phyloP scores from a whole-genome alignment of 768 basidiomycete genomes.

The Crucibulum laeve region DNA sequence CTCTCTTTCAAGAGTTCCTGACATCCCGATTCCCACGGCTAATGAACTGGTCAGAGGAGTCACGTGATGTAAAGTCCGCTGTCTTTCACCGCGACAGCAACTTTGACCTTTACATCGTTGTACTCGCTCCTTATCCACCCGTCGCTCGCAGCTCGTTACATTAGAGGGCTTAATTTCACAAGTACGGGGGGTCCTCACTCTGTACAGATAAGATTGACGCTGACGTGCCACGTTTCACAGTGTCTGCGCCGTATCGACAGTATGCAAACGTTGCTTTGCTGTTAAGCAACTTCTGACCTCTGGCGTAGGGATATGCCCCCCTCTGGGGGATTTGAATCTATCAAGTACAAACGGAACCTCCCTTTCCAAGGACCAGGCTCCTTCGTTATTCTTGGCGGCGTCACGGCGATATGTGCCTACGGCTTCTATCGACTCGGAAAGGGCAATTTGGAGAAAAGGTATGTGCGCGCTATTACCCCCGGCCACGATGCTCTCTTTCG shows the following conservation, averaged over 20 bases:
- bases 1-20: no score
- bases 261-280: slow-evolving; percentile 32
- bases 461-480: slow-evolving; percentile 27
- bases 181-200: not conserved
- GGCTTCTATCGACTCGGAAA: slow-evolving; percentile 90
- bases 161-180: not conserved
- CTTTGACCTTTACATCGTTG: not conserved
- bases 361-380: slow-evolving; percentile 87
- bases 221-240: slow-evolving; percentile 23
- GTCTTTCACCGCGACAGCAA: not conserved
- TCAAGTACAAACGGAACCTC: slow-evolving; percentile 95
- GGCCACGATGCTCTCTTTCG: slow-evolving; percentile 8
- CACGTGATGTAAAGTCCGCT: not conserved
- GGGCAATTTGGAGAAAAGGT: slow-evolving; percentile 94
- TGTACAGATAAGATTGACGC: not conserved
- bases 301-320: slow-evolving; percentile 89
- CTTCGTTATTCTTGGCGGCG: slow-evolving; percentile 79
- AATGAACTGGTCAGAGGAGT: no score
- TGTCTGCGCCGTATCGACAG: slow-evolving; percentile 64
- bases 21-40: not conserved
- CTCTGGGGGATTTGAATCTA: slow-evolving; percentile 82
- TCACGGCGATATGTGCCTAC: slow-evolving; percentile 79
- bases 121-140: not conserved
- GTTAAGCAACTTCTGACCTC: slow-evolving; percentile 18
- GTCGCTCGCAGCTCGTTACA: not conserved